A percentile compares a stretch with the other conserved stretches of the same genome.
phyloP scores from a whole-genome alignment of 345 rosid genomes.

The Murraya koenigii region DNA sequence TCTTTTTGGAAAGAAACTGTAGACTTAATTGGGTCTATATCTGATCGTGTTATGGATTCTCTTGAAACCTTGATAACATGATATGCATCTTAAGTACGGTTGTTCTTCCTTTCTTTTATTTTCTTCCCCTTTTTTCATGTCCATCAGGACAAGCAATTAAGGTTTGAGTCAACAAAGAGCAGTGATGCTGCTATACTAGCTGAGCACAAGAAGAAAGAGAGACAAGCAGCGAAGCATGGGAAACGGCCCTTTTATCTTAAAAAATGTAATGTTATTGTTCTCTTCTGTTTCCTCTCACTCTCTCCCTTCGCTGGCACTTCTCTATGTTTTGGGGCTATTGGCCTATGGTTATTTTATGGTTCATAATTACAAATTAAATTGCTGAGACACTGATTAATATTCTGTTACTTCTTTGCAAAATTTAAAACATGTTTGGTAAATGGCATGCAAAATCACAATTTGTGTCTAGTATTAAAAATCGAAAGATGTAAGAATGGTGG shows the following conservation, averaged over 20 bases:
- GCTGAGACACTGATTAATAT: neutral
- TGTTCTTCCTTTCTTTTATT: neutral
- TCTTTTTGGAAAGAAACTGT: neutral
- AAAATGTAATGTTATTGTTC: conserved; percentile 44
- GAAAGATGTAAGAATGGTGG: neutral
- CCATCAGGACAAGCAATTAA: conserved; percentile 69
- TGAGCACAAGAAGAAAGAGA: conserved; percentile 80
- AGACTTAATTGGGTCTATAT: neutral
- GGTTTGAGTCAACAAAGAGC: conserved; percentile 38
- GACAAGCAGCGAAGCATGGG: conserved; percentile 86
- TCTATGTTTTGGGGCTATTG: neutral
- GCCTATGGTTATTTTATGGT: neutral
- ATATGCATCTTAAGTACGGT: conserved; percentile 9
- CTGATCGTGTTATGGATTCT: neutral
- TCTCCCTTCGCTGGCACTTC: neutral
- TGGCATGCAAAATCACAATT: neutral
- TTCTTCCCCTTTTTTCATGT: neutral
- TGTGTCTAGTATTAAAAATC: neutral
- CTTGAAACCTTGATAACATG: neutral
- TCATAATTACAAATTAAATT: neutral
- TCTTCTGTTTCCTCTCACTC: conserved; percentile 3
- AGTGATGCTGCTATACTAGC: conserved; percentile 57
- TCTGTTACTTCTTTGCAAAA: neutral
- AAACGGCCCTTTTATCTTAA: conserved; percentile 82
- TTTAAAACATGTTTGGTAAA: neutral